Evolutionary conservation across 805 yeast genomes (phyloP), one percentile per base, ranked within the genome.

Genomic region (Myxozyma vanderwaltii): DNA sequence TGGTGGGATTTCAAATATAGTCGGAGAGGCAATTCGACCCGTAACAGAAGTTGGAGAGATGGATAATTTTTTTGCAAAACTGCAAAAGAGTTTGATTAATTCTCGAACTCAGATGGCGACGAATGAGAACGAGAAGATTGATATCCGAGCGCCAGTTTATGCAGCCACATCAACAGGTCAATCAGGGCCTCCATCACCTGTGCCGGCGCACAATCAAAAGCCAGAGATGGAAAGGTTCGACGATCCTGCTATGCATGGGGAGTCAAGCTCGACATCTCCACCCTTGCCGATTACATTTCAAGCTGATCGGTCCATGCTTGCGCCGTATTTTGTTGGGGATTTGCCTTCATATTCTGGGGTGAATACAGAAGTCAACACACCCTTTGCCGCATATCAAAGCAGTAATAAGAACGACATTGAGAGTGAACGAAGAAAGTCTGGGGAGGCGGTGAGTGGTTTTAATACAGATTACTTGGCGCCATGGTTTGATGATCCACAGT

Each of bases 401-500:
- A 8, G 7, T 7, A 43, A 6, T 43, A 29, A 10, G 47, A 24
- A 15, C 12, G 26, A 17, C 19, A 33, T 17, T 8, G 47, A 10
- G 8, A n/a, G 13, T 10, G 47, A 23, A 23, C 19, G 19, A n/a
- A n/a, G 17, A 29, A 12, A 26, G 26, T 15, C 13, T 6, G 26
- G 33, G 5, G 26, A 38, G 19, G 21, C 2, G 23, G 4, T 17
- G 29, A 17, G 4, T 43, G 47, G 47, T 12, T 43, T 43, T 43
- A 43, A 24, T 19, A 13, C 33, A 24, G 48, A 40, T 15, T 47
- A 47, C 31, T 23, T 54, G 27, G 40, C 33, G 2, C 38, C 48
- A 3, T 56, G 54, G 59, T 56, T 56, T 49, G 55, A 49, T 3
- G 58, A 49, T 39, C 55, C 59, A 24, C 31, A 40, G 38, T 56